Percentiles rank a stretch among this genome's conserved stretches.
phyloP scores from a whole-genome alignment of 2,329 filamentous ascomycete genomes.

The Trichoderma sp. region DNA sequence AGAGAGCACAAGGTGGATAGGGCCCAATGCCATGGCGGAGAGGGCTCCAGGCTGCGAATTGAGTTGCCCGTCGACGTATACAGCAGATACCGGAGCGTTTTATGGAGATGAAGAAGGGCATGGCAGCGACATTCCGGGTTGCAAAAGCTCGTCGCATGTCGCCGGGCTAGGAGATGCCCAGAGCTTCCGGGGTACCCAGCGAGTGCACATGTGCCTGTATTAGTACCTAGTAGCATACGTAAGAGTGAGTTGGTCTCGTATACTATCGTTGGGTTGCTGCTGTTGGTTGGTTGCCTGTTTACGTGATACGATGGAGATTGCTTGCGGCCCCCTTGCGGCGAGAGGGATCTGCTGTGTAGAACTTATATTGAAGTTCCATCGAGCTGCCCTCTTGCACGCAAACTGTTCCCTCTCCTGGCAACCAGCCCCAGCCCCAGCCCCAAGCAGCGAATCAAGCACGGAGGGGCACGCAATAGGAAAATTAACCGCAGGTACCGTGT shows the following conservation, averaged over 20 bases:
- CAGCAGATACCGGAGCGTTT: too few species aligned
- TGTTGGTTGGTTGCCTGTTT: not conserved
- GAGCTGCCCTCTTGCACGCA: not conserved
- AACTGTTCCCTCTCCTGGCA: not conserved
- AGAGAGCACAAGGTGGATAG: not conserved
- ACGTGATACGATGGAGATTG: not conserved
- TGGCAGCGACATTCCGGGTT: not conserved
- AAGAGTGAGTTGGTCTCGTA: too few species aligned
- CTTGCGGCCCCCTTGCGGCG: not conserved
- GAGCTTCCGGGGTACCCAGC: not conserved
- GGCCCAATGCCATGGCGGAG: not conserved
- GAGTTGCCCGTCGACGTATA: not conserved
- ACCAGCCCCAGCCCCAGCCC: not conserved
- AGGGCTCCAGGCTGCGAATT: not conserved
- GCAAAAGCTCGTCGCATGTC: not conserved
- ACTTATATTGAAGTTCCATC: not conserved
- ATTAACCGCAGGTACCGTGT: not conserved
- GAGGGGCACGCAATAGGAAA: slow-evolving; percentile 15
- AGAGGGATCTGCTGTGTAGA: not conserved
- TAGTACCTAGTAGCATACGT: too few species aligned
- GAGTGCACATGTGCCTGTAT: not conserved
- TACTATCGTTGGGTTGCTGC: not conserved
- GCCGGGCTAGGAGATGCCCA: not conserved
- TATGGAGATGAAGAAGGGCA: not conserved
- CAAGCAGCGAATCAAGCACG: not conserved